Evolutionary conservation across 805 yeast genomes (phyloP), one percentile per base, ranked within the genome.

Genomic region (Kodamaea laetipori): DNA sequence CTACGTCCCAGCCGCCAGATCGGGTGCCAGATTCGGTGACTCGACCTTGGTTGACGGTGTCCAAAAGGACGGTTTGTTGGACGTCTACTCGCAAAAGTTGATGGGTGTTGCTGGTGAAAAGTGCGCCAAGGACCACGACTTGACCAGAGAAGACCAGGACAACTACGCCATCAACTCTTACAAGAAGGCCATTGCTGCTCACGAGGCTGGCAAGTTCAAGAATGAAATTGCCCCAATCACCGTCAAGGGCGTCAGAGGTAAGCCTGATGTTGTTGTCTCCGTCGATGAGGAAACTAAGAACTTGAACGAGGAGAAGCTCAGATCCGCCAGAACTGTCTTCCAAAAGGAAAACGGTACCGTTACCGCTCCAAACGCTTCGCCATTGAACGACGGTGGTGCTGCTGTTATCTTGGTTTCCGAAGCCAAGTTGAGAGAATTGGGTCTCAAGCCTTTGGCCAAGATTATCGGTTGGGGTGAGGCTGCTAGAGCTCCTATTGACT

Each of bases 31-130:
- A 74, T 94, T 81, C 60, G 99, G 99, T 57, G 92, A 87, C 51
- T 68, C 82, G 41, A 54, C 74, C 16, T 55, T 92, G 50, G 81
- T 90, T 37, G 99, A 94, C 63, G 98, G 97, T 60, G 69, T 94
- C 48, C 86, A 84, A 66, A 83, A 83, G 62, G 99, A 94, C 68
- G 99, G 99, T 57, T 75, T 94, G 56, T 76, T 81, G 63, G 99
- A 94, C 67, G 98, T 94, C 26, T 94, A 90, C 71, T 87, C 84
- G 55, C 81, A 83, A 52, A 67, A 75, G 53, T 86, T 95, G 51
- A 94, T 94, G 99, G 99, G 99, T 64, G 86, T 86, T 46, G 90
- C 94, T 53, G 99, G 96, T 53, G 99, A 94, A 71, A 90, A 90
- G 66, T 90, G 97, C 73, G 98, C 98, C 34, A 73, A 72, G 43